Conservation (phyloP, 2,329 filamentous ascomycete genomes). For the Sporothrix humicola region DNA sequence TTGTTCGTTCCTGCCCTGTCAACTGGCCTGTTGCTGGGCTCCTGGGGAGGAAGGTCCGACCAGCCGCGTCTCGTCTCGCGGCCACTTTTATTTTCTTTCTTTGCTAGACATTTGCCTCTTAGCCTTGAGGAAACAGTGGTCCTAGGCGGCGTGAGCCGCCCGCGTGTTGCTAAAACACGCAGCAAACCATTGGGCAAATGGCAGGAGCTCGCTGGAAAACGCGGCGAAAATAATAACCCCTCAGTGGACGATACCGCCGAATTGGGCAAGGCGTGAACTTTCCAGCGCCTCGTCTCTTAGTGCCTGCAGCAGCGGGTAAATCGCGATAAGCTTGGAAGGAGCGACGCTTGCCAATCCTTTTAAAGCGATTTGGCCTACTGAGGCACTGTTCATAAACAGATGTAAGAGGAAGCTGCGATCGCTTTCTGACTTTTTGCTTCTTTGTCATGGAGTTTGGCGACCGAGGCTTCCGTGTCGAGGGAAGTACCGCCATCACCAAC, state of each 20-base stretch:
- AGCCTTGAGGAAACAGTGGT: conserved; percentile 7
- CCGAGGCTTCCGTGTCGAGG: background rate
- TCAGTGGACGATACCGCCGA: conserved; percentile 32
- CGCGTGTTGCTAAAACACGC: background rate
- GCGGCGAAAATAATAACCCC: conserved; percentile 39
- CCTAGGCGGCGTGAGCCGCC: conserved; percentile 23
- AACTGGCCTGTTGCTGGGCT: conserved; percentile 30
- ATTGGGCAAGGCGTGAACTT: background rate
- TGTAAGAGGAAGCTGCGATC: background rate
- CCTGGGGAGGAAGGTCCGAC: conserved; percentile 29
- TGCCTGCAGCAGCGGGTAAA: conserved; percentile 21
- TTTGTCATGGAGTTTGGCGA: background rate
- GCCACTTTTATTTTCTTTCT: conserved; percentile 17
- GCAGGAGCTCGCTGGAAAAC: conserved; percentile 37
- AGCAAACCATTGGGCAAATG: conserved; percentile 29
- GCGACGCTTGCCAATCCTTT: conserved; percentile 17
- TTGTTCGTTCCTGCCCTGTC: conserved; percentile 22
- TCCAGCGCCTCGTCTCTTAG: conserved; percentile 1
- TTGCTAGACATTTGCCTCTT: background rate
- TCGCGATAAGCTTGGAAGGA: conserved; percentile 23
- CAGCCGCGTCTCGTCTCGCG: conserved; percentile 24
- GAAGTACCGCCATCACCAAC: background rate
- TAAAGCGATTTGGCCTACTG: background rate
- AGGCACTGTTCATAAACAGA: background rate
- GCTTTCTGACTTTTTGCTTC: background rate